Evolutionary conservation across 768 basidiomycete species (phyloP), one percentile per base, ranked within the genome.

Genomic region (Suillus luteus): DNA sequence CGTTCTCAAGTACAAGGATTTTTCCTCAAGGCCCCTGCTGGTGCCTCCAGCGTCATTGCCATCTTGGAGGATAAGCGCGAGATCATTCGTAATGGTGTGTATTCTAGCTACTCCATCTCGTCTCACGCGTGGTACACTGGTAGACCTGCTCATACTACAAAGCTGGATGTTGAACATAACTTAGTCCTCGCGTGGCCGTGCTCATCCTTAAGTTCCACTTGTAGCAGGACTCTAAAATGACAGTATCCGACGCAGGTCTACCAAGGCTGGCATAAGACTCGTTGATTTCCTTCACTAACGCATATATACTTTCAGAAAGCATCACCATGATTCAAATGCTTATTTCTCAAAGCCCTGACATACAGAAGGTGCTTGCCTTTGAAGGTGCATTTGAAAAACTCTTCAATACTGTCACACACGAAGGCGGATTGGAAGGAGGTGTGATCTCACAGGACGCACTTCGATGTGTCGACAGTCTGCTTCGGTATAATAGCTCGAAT

Each of bases 371-470:
- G 37, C 86, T 99, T 52, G 95, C 96, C 0, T 99, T 99, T 69
- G 95, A 95, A 69, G 95, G 97, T 22, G 93, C 92, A 1, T 99
- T 99, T 70, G 97, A 99, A 79, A 93, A 91, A 72, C 83, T 99
- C 37, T 95, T 99, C 78, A 88, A 88, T 62, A 95, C 92, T 55
- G 85, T 99, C 65, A 83, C 85, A 10, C 83, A 86, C 65, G 96
- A 98, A 75, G 93, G 95, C 24, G 97, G 97, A 0, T 82, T 95
- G 27, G 96, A 98, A 68, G 95, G 96, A 17, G 95, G 95, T 11
- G 82, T 90, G 61, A 89, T 92, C 49, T 87, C 92, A 0, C 89
- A 92, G 67, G 90, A 95, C 67, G 92, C 93, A n/a, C 78, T 99
- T 62, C 82, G 85, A 19, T 95, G 92, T 67, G 86, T 95, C 17